Percentiles rank a stretch among this genome's conserved stretches.
phyloP scores from a whole-genome alignment of 1,284 basidiomycete species.

The Singerocomus rubriflavus region DNA sequence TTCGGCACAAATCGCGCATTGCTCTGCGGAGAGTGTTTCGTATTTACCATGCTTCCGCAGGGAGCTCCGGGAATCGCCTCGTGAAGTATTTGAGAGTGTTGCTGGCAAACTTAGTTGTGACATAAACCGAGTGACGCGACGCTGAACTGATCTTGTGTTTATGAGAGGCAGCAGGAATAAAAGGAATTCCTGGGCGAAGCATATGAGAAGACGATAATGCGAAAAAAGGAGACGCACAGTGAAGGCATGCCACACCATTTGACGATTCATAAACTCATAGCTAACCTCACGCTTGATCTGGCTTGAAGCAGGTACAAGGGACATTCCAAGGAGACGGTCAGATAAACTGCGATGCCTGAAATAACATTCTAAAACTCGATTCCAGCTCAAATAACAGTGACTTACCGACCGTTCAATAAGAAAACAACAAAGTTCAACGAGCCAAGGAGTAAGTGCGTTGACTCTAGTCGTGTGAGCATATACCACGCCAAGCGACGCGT shows the following conservation, averaged over 20 bases:
- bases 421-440: conserved; percentile 82
- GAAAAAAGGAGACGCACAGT: conserved; percentile 57
- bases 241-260: conserved; percentile 99
- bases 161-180: conserved; percentile 90
- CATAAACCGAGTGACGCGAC: conserved; percentile 48
- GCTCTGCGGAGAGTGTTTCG: conserved; percentile 57
- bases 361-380: conserved; percentile 1
- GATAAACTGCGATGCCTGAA: conserved; percentile 81
- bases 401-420: conserved; percentile 82
- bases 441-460: conserved; percentile 54
- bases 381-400: conserved; percentile 8
- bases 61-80: conserved; percentile 6
- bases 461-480: conserved; percentile 66
- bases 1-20: conserved; percentile 80
- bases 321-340: conserved; percentile 80
- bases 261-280: conserved; percentile 99
- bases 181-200: conserved; percentile 78
- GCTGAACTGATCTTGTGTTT: conserved; percentile 61
- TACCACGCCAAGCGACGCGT: conserved; percentile 76
- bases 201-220: background rate
- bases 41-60: conserved; percentile 53
- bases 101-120: conserved; percentile 34
- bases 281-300: conserved; percentile 83
- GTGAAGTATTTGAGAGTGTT: conserved; percentile 11
- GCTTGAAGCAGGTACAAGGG: conserved; percentile 71